Base-by-base conservation (phyloP, 805 yeast genomes). In the Yarrowia bubula region DNA sequence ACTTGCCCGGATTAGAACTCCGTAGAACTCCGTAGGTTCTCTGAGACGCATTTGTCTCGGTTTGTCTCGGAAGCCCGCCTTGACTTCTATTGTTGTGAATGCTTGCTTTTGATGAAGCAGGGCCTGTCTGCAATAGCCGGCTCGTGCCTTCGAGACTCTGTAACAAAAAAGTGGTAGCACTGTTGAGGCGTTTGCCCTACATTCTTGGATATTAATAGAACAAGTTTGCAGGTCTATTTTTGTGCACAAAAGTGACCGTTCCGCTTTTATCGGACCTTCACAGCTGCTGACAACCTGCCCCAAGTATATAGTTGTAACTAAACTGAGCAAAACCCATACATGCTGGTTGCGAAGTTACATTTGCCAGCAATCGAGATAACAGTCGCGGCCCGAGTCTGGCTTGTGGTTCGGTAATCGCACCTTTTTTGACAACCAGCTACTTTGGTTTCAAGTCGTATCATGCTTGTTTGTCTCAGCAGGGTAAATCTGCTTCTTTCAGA, bases 101-200 rank as follows among this genome's bases (percentile, higher is more conserved):
- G 41, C 4, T 35, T 48, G 55, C 41, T 35, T 48, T 48, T 33
- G 41, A 13, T 14, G 32, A 35, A 15, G 41, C 55, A 48, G 55
- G 41, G 41, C 55, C 53, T 31, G 15, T 7, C 33, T 48, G 55
- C 55, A 35, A 4, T 33, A 4, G 17, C 15, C 6, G 41, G 41
- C 55, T 48, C 55, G 55, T 35, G 41, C 53, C 17, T 10, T 17
- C 41, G 31, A 33, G 35, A 35, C 41, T 48, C 55, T 48, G 55
- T 33, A 48, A 48, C 55, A 48, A 8, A 17, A n/a, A 13, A 35
- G 39, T 17, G 14, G 11, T 33, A 11, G 39, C 39, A 28, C 39
- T 32, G 41, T 48, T 48, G 11, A 48, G 55, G 17, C 7, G 28
- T 48, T 48, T 33, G 15, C 15, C 53, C 53, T 38, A 13, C 14